Evolutionary conservation across 352 stramenopile genomes (phyloP).

Genomic region (Globisporangium middletonii): DNA sequence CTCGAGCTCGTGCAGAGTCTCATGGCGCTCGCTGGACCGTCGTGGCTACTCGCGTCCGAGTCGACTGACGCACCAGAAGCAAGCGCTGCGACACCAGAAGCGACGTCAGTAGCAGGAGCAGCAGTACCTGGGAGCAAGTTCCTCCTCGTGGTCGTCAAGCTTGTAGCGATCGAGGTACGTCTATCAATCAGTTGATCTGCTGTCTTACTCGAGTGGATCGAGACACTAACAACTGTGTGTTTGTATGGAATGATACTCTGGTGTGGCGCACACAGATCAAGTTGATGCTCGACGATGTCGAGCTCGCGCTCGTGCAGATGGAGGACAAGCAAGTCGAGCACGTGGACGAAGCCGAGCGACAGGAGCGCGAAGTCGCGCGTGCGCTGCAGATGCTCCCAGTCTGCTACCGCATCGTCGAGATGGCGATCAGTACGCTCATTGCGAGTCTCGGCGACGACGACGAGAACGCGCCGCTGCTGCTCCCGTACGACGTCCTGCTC

Average conservation of each 20-base stretch:
- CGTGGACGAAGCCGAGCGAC: slow-evolving; percentile 37
- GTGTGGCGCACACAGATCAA: slow-evolving; percentile 53
- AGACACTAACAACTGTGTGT: not conserved
- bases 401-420: slow-evolving; percentile 75
- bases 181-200: too few relatives aligned
- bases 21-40: slow-evolving; percentile 48
- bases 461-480: slow-evolving; percentile 18
- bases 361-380: slow-evolving; percentile 45
- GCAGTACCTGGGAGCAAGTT: slow-evolving; percentile 70
- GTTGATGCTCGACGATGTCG: slow-evolving; percentile 80
- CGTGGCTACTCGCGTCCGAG: slow-evolving; percentile 60
- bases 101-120: slow-evolving; percentile 19
- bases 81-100: not conserved
- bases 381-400: slow-evolving; percentile 56
- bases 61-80: slow-evolving; percentile 6
- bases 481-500: slow-evolving; percentile 67
- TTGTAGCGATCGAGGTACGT: slow-evolving; percentile 71
- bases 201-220: not conserved
- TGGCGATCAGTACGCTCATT: slow-evolving; percentile 59
- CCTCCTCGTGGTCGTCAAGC: slow-evolving; percentile 66
- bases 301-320: slow-evolving; percentile 59
- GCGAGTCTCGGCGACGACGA: slow-evolving; percentile 21
- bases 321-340: slow-evolving; percentile 47
- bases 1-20: slow-evolving; percentile 52
- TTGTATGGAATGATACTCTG: not conserved